These are phyloP conservation scores for Solanum aculeatissimum DNA, from an alignment of 305 asterid genomes.

Conservation along the genomic window DNA sequence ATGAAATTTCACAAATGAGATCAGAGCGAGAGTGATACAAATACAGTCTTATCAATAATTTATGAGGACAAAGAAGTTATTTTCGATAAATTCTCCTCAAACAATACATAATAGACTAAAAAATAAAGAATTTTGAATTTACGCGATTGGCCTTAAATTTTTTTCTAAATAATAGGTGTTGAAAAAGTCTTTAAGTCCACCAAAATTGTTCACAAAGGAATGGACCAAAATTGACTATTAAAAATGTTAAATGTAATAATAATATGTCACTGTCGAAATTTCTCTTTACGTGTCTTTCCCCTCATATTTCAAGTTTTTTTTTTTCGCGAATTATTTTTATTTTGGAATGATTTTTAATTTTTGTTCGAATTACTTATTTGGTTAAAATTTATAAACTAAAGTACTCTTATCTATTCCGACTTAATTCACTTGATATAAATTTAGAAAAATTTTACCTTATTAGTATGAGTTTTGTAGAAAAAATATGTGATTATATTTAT, in stretches of 20 bases:
- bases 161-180: neutral
- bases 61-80: neutral
- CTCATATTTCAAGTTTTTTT: no score
- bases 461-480: no score
- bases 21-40: neutral
- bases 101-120: neutral
- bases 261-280: neutral
- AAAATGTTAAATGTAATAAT: neutral
- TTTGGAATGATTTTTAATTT: no score
- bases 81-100: neutral
- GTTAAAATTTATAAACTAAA: no score
- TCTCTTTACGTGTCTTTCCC: neutral
- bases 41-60: rapidly evolving
- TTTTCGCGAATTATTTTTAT: no score
- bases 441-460: no score
- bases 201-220: neutral
- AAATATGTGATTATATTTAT: no score
- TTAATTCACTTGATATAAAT: no score
- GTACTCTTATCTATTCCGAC: no score
- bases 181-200: neutral
- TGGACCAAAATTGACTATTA: neutral
- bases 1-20: neutral
- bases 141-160: no score
- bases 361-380: no score
- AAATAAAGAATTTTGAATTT: neutral